phyloP scores from a whole-genome alignment of 345 rosid genomes.

The Hibiscus syriacus region DNA sequence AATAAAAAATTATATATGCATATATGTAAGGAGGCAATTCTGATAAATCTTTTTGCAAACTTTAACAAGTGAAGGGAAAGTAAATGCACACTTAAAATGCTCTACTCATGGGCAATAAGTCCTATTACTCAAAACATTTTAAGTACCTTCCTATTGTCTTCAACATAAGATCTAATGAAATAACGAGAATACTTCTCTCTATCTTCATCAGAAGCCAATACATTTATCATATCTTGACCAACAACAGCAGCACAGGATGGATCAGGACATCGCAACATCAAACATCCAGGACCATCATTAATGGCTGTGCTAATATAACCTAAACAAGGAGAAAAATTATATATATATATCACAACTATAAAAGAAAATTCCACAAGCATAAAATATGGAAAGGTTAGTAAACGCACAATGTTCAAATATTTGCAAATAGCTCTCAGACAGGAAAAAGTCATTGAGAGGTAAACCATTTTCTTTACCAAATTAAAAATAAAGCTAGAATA shows the following conservation, averaged over 20 bases:
- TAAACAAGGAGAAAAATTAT: slow-evolving; percentile 14
- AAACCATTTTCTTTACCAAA: too few relatives aligned
- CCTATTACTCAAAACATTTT: neutral
- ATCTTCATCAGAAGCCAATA: slow-evolving; percentile 49
- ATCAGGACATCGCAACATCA: slow-evolving; percentile 69
- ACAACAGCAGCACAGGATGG: slow-evolving; percentile 67
- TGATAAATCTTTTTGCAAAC: neutral
- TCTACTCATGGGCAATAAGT: neutral
- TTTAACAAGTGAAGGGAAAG: neutral
- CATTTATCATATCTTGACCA: slow-evolving; percentile 60
- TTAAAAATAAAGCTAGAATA: too few relatives aligned
- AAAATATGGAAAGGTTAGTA: neutral
- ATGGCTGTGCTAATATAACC: slow-evolving; percentile 69
- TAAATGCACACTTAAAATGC: neutral
- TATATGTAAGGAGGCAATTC: neutral
- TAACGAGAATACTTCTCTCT: slow-evolving; percentile 48
- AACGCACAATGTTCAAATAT: neutral
- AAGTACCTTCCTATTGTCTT: slow-evolving; percentile 63
- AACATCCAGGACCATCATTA: slow-evolving; percentile 82
- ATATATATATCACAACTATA: neutral
- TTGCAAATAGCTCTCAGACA: neutral
- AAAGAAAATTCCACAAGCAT: neutral
- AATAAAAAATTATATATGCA: neutral
- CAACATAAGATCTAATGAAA: slow-evolving; percentile 67
- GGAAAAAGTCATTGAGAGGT: too few relatives aligned